Conservation (phyloP, 2,329 filamentous ascomycete species). For the Coniella vitis region DNA sequence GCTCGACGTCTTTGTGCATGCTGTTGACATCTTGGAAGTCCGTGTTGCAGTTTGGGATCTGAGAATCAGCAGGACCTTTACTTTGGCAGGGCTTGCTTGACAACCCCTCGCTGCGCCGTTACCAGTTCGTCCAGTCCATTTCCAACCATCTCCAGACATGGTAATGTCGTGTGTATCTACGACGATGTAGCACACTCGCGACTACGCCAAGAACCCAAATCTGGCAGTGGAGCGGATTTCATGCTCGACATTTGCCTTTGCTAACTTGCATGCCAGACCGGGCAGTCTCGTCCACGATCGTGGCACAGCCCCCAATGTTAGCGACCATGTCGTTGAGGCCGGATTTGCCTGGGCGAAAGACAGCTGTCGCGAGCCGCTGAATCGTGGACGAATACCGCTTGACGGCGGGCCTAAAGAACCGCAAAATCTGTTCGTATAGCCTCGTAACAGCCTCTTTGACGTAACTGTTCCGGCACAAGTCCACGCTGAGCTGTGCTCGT, state of each 20-base stretch:
- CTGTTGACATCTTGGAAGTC: not conserved
- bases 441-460: not conserved
- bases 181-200: not conserved
- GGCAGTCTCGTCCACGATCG: not conserved
- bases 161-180: not conserved
- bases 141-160: not conserved
- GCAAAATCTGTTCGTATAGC: not conserved
- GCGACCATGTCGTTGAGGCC: not conserved
- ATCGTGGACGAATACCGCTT: not conserved
- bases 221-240: not conserved
- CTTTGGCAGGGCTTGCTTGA: not conserved
- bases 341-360: not conserved
- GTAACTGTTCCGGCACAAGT: not conserved
- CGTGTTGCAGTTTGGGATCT: not conserved
- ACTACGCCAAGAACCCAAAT: not conserved
- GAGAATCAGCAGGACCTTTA: not conserved
- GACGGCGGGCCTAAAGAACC: not conserved
- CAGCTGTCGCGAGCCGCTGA: not conserved
- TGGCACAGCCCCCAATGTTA: not conserved
- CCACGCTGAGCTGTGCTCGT: not conserved
- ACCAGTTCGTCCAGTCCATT: not conserved
- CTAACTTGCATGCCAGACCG: not conserved
- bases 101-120: not conserved
- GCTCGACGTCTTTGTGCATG: not conserved
- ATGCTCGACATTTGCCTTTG: not conserved